Conservation (phyloP, 805 yeast genomes). For the Ogataea saltuana region DNA sequence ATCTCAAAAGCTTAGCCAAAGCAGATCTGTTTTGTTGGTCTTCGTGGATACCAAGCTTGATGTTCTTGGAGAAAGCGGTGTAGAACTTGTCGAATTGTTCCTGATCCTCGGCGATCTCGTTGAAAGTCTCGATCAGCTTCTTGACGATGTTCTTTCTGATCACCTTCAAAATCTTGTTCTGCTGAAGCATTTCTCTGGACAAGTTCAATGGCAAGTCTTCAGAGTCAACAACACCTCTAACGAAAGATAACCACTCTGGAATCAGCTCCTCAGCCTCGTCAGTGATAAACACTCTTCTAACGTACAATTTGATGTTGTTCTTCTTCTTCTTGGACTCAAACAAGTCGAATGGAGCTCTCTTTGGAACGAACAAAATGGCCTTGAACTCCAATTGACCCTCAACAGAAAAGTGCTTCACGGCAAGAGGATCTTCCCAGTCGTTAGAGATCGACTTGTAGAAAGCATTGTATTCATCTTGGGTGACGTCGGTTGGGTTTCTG, state of each 20-base stretch:
- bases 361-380: constrained; percentile 96
- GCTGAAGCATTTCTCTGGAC: constrained; percentile 99
- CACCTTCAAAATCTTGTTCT: constrained; percentile 98
- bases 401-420: constrained; percentile 98
- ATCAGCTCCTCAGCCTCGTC: constrained; percentile 99
- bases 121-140: constrained; percentile 97
- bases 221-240: constrained; percentile 99
- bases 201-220: constrained; percentile 99
- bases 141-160: constrained; percentile 98
- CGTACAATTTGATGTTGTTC: constrained; percentile 97
- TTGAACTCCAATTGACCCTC: constrained; percentile 99
- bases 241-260: constrained; percentile 98
- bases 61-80: constrained; percentile 96
- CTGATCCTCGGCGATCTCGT: constrained; percentile 98
- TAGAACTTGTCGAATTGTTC: constrained; percentile 99
- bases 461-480: constrained; percentile 98
- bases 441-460: constrained; percentile 99
- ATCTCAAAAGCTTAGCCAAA: constrained; percentile 94
- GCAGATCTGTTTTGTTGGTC: constrained; percentile 96
- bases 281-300: constrained; percentile 98
- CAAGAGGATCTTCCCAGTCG: constrained; percentile 99
- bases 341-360: constrained; percentile 98
- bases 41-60: constrained; percentile 98
- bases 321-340: constrained; percentile 99
- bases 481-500: constrained; percentile 95